phyloP scores from a whole-genome alignment of 768 basidiomycete genomes.

The Rhodotorula sphaerocarpa region DNA sequence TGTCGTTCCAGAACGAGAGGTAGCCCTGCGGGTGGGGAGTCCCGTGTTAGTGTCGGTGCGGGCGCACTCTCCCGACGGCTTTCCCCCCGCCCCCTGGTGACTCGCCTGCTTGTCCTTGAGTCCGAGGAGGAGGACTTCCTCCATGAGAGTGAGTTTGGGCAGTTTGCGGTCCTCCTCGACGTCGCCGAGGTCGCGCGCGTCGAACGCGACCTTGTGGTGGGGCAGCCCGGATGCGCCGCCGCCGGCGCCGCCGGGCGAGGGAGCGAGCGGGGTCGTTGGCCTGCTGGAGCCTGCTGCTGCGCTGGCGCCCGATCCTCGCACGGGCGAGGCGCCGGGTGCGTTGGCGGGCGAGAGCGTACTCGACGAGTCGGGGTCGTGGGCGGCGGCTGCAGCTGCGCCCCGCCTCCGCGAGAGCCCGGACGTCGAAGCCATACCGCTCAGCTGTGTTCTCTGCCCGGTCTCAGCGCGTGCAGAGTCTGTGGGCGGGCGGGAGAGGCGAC shows the following conservation, averaged over 20 bases:
- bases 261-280: not conserved
- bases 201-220: slow-evolving; percentile 59
- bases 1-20: slow-evolving; percentile 99
- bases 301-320: no score
- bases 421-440: slow-evolving; percentile 5
- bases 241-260: not conserved
- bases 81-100: no score
- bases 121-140: slow-evolving; percentile 87
- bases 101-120: slow-evolving; percentile 90
- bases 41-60: no score
- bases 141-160: slow-evolving; percentile 89
- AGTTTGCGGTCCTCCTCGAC: slow-evolving; percentile 55
- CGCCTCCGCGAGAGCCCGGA: slow-evolving; percentile 6
- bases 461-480: no score
- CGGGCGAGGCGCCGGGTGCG: no score
- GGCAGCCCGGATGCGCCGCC: no score
- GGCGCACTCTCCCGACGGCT: no score
- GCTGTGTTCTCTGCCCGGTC: no score
- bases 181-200: slow-evolving; percentile 76
- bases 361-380: no score
- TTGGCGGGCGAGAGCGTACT: no score
- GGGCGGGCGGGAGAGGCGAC: no score
- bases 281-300: not conserved
- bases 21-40: slow-evolving; percentile 56
- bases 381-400: no score